phyloP scores from a whole-genome alignment of 345 rosid genomes.

The Hevea brasiliensis region DNA sequence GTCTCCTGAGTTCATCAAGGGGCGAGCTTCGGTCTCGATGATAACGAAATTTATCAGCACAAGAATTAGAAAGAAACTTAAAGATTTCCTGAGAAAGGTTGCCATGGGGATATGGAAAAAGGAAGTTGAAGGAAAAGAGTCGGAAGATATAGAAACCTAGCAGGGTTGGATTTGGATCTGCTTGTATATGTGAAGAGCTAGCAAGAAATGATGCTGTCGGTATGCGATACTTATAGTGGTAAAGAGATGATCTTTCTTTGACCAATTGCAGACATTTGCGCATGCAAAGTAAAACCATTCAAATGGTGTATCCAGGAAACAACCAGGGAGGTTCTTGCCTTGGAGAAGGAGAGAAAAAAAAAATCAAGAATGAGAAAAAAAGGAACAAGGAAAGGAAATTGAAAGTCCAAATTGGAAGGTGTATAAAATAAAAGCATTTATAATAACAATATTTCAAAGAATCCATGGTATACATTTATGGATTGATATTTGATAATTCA shows the following conservation, averaged over 20 bases:
- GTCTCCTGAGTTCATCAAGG: conserved; percentile 26
- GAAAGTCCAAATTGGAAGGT: no score
- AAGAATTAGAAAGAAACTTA: conserved; percentile 25
- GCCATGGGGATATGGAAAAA: conserved; percentile 21
- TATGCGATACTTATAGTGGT: conserved; percentile 11
- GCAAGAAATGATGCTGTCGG: not conserved
- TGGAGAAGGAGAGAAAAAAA: not conserved
- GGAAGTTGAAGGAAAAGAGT: not conserved
- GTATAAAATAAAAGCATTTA: no score
- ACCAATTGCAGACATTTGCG: not conserved
- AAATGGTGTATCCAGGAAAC: conserved; percentile 23
- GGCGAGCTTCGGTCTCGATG: conserved; percentile 39
- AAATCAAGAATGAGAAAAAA: no score
- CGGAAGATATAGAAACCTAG: not conserved
- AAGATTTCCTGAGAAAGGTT: conserved; percentile 11
- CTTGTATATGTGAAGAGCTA: not conserved
- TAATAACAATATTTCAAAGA: no score
- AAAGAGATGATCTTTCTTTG: conserved; percentile 13
- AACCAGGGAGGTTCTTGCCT: conserved; percentile 32
- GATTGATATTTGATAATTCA: no score
- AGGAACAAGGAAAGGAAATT: no score
- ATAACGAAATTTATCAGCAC: conserved; percentile 25
- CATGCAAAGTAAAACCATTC: not conserved
- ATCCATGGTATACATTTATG: no score
- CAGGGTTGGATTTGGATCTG: not conserved